These are phyloP conservation scores for Chlorella vulgaris DNA, from an alignment of 139 green algal species.

Conservation along the genomic window DNA sequence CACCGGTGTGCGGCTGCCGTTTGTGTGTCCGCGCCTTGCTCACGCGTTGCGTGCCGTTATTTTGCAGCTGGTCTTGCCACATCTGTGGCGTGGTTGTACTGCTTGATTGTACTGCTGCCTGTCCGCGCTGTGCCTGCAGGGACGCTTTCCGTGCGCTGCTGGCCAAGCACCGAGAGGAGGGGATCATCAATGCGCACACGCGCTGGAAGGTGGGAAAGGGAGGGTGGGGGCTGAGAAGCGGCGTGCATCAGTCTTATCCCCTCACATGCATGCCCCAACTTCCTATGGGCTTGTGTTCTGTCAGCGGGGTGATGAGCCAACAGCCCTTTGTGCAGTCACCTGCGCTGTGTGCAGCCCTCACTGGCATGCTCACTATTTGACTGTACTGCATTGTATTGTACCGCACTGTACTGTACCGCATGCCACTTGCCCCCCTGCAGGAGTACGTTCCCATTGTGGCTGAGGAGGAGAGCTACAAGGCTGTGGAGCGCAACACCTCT, in stretches of 20 bases:
- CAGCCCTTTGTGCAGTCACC: too few species aligned
- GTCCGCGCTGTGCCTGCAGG: too few species aligned
- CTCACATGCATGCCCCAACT: not conserved
- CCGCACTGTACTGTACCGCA: not conserved
- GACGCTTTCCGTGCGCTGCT: constrained; percentile 84
- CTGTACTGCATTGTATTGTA: not conserved
- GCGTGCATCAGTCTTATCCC: too few species aligned
- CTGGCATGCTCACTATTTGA: too few species aligned
- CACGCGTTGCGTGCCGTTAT: too few species aligned
- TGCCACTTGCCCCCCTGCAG: constrained; percentile 21
- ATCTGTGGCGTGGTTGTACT: not conserved
- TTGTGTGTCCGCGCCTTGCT: not conserved
- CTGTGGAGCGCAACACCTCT: constrained; percentile 67
- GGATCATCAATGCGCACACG: constrained; percentile 53
- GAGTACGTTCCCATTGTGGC: constrained; percentile 66
- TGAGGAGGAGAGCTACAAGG: constrained; percentile 64
- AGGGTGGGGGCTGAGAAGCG: too few species aligned
- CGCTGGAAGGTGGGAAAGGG: constrained; percentile 48
- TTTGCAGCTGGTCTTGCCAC: too few species aligned
- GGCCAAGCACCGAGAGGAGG: constrained; percentile 53
- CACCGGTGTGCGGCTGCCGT: constrained; percentile 33
- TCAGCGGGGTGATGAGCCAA: too few species aligned
- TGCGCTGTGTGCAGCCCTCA: not conserved
- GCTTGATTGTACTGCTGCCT: not conserved
- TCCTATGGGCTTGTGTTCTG: too few species aligned